phyloP scores from a whole-genome alignment of 2,329 filamentous ascomycete genomes.

The Clonostachys byssicola region DNA sequence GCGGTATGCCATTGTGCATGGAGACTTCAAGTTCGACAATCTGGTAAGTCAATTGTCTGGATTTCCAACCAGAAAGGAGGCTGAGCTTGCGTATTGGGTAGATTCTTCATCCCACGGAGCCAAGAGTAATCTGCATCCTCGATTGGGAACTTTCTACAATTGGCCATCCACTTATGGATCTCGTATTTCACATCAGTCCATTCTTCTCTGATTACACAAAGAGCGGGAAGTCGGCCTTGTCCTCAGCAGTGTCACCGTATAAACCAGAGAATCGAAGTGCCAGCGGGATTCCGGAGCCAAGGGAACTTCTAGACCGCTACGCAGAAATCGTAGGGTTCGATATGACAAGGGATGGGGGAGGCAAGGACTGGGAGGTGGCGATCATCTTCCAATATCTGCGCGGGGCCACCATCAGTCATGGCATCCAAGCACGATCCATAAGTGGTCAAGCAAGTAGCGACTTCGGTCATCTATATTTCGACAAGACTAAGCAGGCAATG shows the following conservation, averaged over 20 bases:
- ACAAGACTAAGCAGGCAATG: slow-evolving; percentile 2
- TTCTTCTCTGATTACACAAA: too few species aligned
- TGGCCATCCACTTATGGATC: slow-evolving; percentile 79
- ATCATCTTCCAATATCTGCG: slow-evolving; percentile 3
- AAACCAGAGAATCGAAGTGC: too few species aligned
- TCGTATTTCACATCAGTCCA: slow-evolving; percentile 22
- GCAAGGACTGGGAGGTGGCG: slow-evolving; percentile 5
- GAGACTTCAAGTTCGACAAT: slow-evolving; percentile 86
- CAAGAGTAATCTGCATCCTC: slow-evolving; percentile 78
- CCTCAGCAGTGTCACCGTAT: too few species aligned
- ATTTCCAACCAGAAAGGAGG: too few species aligned
- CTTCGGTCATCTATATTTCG: slow-evolving; percentile 4
- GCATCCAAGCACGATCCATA: slow-evolving; percentile 4
- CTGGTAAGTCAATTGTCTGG: slow-evolving; percentile 25
- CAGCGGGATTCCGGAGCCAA: too few species aligned
- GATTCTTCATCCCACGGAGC: slow-evolving; percentile 75
- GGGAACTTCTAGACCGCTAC: too few species aligned
- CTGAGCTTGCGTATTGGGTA: not conserved
- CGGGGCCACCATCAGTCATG: slow-evolving; percentile 3
- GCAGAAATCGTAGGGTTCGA: slow-evolving; percentile 3
- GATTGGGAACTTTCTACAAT: slow-evolving; percentile 96
- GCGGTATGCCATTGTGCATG: slow-evolving; percentile 71
- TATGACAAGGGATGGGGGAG: slow-evolving; percentile 2
- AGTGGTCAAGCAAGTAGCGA: slow-evolving; percentile 5
- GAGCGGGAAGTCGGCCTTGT: too few species aligned